Conservation (phyloP, 768 basidiomycete species). For the Paxillus involutus region DNA sequence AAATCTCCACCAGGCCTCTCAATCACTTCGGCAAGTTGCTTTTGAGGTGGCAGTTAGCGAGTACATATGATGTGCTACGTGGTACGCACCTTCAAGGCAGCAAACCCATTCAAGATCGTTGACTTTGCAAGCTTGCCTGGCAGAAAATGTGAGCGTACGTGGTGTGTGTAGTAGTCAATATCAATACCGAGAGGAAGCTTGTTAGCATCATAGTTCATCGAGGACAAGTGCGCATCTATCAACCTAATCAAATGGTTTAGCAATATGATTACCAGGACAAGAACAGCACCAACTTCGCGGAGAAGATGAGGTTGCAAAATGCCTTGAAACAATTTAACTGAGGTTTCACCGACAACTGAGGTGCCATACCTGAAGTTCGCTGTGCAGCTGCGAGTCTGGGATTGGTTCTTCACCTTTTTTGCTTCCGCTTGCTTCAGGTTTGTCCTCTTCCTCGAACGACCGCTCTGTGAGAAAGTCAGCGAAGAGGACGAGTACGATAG, state of each 20-base stretch:
- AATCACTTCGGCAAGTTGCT: conserved; percentile 55
- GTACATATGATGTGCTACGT: neutral
- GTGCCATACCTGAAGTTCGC: conserved; percentile 43
- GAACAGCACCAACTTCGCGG: conserved; percentile 36
- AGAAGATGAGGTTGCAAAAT: conserved; percentile 54
- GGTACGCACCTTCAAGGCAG: conserved; percentile 49
- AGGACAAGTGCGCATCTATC: conserved; percentile 53
- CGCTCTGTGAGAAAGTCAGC: conserved; percentile 37
- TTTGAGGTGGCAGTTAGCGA: conserved; percentile 4
- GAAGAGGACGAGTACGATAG: neutral
- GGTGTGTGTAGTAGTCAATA: neutral
- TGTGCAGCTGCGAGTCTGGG: conserved; percentile 45
- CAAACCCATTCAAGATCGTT: conserved; percentile 59
- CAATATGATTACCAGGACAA: neutral
- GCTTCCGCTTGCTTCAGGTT: conserved; percentile 29
- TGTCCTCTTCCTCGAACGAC: conserved; percentile 50
- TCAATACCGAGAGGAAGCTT: conserved; percentile 56
- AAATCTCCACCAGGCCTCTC: conserved; percentile 41
- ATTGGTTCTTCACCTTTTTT: conserved; percentile 34
- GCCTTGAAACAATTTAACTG: conserved; percentile 26
- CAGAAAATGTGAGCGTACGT: neutral
- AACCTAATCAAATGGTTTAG: conserved; percentile 33
- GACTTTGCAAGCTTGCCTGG: conserved; percentile 59
- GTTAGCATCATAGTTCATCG: conserved; percentile 67
- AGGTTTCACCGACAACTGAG: neutral